Evolutionary conservation across 805 yeast species (phyloP).

Genomic region (Maudiozyma saulgeensis): DNA sequence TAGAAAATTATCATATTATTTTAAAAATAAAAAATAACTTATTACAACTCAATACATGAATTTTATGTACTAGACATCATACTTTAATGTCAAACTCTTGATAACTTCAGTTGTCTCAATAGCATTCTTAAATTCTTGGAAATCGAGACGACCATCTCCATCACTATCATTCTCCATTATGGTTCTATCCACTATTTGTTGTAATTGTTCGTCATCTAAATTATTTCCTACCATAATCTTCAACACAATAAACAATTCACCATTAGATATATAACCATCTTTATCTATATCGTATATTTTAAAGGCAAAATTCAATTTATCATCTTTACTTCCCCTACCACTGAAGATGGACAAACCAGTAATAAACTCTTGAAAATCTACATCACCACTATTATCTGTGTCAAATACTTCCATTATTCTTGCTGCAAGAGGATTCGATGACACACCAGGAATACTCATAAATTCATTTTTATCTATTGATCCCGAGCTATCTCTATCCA

Average conservation of each 20-base stretch:
- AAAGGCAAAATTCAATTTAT: slow-evolving; percentile 81
- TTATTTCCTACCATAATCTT: slow-evolving; percentile 96
- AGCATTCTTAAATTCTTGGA: slow-evolving; percentile 75
- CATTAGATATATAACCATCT: slow-evolving; percentile 92
- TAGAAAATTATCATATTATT: neutral
- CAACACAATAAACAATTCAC: slow-evolving; percentile 83
- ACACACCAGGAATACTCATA: slow-evolving; percentile 84
- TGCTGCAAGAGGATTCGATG: slow-evolving; percentile 79
- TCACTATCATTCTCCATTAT: slow-evolving; percentile 86
- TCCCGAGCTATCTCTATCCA: slow-evolving; percentile 89
- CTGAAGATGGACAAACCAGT: slow-evolving; percentile 80
- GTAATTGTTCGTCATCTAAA: slow-evolving; percentile 75
- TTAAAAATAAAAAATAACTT: neutral
- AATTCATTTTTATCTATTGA: slow-evolving; percentile 87
- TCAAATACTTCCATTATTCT: slow-evolving; percentile 92
- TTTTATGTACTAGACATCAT: slow-evolving; percentile 16
- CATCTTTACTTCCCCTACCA: slow-evolving; percentile 69
- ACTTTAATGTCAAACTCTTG: slow-evolving; percentile 46
- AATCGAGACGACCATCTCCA: slow-evolving; percentile 77
- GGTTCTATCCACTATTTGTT: slow-evolving; percentile 94
- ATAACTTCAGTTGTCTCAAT: slow-evolving; percentile 49
- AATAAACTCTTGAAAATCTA: slow-evolving; percentile 92
- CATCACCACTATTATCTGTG: slow-evolving; percentile 82
- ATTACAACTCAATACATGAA: neutral
- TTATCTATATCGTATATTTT: slow-evolving; percentile 91